Evolutionary conservation across 2,329 filamentous ascomycete genomes (phyloP).

Genomic region (Talaromyces sp.): DNA sequence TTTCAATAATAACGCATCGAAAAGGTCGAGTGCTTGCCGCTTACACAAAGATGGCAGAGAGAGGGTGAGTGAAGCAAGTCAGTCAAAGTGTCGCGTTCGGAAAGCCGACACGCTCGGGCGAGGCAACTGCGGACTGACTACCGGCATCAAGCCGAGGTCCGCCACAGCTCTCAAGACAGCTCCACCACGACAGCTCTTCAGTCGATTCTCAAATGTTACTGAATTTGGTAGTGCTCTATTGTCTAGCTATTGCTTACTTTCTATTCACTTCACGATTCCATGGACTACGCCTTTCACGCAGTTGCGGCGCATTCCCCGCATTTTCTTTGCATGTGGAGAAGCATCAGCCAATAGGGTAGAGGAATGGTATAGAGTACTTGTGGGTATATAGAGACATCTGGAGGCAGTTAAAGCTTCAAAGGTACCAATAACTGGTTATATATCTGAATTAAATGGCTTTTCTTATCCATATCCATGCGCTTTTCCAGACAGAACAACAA

Average conservation of each 20-base stretch:
- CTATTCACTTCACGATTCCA: not conserved
- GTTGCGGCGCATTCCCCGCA: not conserved
- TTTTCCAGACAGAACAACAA: not conserved
- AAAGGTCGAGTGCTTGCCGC: not conserved
- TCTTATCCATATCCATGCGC: not conserved
- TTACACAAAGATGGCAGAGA: not conserved
- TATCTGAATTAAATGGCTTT: not conserved
- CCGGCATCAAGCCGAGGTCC: not conserved
- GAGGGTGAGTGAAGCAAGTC: not conserved
- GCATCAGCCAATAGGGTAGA: not conserved
- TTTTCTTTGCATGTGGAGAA: not conserved
- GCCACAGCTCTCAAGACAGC: not conserved
- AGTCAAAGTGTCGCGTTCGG: not conserved
- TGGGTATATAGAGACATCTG: too few relatives aligned
- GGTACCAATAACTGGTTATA: not conserved
- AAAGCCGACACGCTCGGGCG: not conserved
- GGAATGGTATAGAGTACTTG: not conserved
- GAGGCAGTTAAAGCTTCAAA: not conserved
- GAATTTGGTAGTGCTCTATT: not conserved
- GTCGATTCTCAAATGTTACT: not conserved
- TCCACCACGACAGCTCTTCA: not conserved
- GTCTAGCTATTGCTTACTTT: not conserved
- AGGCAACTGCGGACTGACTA: not conserved
- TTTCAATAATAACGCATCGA: not conserved
- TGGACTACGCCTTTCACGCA: not conserved